These are phyloP conservation scores for Cinnamomum micranthum DNA, from an alignment of 164 flowering plant genomes.

Conservation along the genomic window DNA sequence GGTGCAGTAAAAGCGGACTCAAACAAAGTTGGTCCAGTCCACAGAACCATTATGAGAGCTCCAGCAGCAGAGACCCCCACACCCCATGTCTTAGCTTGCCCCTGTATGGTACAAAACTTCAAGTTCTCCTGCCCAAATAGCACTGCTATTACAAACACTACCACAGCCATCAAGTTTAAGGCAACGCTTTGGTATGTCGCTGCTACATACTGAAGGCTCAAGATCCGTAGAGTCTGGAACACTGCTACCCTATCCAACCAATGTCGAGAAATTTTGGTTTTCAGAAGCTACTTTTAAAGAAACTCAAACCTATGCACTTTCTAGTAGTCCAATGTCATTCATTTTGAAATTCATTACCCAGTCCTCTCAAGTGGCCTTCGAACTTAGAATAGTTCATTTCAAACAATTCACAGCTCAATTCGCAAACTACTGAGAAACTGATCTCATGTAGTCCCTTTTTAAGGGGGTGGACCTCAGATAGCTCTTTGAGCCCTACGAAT, in stretches of 20 bases:
- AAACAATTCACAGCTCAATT: too few relatives aligned
- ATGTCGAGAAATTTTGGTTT: too few relatives aligned
- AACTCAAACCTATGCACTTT: too few relatives aligned
- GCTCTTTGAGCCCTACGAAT: too few relatives aligned
- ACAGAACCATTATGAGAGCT: constrained; percentile 15
- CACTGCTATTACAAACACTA: constrained; percentile 17
- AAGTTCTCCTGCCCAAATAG: constrained; percentile 18
- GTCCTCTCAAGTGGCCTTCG: too few relatives aligned
- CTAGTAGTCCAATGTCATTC: too few relatives aligned
- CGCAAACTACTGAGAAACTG: too few relatives aligned
- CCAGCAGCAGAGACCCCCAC: constrained; percentile 15
- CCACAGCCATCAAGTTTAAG: constrained; percentile 11
- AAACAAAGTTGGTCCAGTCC: constrained; percentile 16
- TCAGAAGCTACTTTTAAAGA: too few relatives aligned
- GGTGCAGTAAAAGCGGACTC: background rate
- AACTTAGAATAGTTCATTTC: too few relatives aligned
- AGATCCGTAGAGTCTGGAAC: constrained; percentile 11
- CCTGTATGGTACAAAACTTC: constrained; percentile 9
- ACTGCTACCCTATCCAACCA: constrained; percentile 10
- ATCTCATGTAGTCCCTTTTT: too few relatives aligned
- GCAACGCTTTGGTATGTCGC: constrained; percentile 20
- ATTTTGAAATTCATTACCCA: too few relatives aligned
- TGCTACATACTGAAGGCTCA: constrained; percentile 10
- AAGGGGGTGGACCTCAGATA: too few relatives aligned
- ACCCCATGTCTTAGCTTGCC: constrained; percentile 24